Conservation (phyloP, 2,329 filamentous ascomycete genomes). For the Fusarium sp. region DNA sequence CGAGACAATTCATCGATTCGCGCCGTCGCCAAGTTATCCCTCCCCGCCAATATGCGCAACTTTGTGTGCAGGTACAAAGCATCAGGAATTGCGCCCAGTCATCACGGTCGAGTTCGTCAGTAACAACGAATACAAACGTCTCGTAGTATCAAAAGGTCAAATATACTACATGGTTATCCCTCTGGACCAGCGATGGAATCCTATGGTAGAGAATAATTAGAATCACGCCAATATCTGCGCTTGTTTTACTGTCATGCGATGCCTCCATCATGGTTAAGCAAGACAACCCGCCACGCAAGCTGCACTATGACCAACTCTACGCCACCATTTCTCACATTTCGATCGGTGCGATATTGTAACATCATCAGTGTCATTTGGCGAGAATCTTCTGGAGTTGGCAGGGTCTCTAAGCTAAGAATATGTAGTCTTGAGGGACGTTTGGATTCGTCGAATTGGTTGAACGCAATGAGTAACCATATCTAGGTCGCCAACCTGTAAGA, state of each 20-base stretch:
- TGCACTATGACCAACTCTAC: constrained; percentile 41
- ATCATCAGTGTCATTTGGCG: constrained; percentile 20
- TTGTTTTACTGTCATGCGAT: constrained; percentile 28
- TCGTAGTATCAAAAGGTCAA: background rate
- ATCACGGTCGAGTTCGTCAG: constrained; percentile 18
- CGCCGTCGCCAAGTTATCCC: background rate
- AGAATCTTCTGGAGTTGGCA: background rate
- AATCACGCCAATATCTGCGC: background rate
- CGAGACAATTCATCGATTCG: constrained; percentile 20
- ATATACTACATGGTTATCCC: background rate
- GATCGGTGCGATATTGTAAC: constrained; percentile 17
- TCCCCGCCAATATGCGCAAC: constrained; percentile 1
- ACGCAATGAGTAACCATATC: background rate
- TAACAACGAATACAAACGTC: background rate
- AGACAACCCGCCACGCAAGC: constrained; percentile 44
- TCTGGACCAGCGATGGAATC: background rate
- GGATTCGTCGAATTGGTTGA: background rate
- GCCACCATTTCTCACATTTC: constrained; percentile 40
- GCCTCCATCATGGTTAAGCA: constrained; percentile 28
- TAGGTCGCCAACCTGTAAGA: background rate
- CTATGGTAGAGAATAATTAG: background rate
- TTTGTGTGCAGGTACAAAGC: constrained; percentile 9
- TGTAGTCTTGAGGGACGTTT: background rate
- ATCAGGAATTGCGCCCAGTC: constrained; percentile 13
- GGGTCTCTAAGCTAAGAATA: background rate